These are phyloP conservation scores for Plasmodium vinckei DNA, from an alignment of 169 alveolate genomes.

Conservation along the genomic window DNA sequence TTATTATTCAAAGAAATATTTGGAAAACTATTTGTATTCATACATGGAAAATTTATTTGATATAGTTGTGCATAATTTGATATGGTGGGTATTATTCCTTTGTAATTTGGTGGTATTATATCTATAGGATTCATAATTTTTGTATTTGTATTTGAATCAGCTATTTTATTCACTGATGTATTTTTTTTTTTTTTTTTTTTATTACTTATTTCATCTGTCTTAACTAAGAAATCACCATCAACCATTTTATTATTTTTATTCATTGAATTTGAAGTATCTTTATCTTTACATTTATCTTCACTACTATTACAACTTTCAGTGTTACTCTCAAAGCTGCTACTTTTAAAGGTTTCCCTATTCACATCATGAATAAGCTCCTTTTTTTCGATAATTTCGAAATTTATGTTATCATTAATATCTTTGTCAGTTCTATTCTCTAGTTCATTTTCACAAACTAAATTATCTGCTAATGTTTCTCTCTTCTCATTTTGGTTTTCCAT, in stretches of 20 bases:
- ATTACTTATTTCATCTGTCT: neutral
- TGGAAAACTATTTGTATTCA: constrained; percentile 1
- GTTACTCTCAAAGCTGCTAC: neutral
- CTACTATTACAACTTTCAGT: neutral
- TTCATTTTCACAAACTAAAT: neutral
- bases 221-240: neutral
- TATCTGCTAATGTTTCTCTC: neutral
- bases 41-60: neutral
- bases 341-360: neutral
- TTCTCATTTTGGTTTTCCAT: neutral
- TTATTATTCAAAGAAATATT: constrained; percentile 4
- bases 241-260: neutral
- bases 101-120: neutral
- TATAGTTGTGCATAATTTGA: neutral
- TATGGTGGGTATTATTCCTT: neutral
- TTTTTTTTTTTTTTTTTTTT: neutral
- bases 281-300: neutral
- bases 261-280: neutral
- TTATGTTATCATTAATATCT: neutral
- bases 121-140: neutral
- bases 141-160: neutral
- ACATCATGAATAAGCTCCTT: neutral
- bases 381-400: neutral
- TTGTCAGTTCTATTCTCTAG: neutral
- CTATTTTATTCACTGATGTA: neutral